A percentile compares a stretch with the other conserved stretches of the same genome.
Evolutionary conservation across 1,284 basidiomycete genomes (phyloP).

Genomic region (Psilocybe mexicana): DNA sequence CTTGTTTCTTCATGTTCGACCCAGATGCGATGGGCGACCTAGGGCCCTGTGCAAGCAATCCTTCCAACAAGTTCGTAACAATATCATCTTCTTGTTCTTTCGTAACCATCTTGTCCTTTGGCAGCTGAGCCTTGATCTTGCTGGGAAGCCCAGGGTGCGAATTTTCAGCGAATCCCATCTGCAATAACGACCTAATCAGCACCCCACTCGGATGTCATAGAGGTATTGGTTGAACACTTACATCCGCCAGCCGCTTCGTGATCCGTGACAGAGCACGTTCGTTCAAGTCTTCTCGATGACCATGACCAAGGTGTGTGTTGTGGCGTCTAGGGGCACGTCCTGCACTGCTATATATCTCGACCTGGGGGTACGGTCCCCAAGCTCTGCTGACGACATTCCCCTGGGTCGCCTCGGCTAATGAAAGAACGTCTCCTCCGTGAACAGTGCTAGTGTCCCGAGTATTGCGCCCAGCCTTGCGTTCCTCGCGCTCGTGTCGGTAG

Average conservation of each 20-base stretch:
- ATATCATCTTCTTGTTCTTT: constrained; percentile 63
- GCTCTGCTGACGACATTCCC: constrained; percentile 56
- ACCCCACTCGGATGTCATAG: not conserved
- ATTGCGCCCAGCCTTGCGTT: constrained; percentile 38
- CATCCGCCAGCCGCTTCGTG: constrained; percentile 52
- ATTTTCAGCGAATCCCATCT: constrained; percentile 74
- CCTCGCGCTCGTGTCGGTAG: constrained; percentile 59
- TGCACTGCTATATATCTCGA: constrained; percentile 55
- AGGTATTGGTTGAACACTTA: constrained; percentile 29
- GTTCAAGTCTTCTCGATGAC: constrained; percentile 33
- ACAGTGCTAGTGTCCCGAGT: not conserved
- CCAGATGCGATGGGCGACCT: constrained; percentile 38
- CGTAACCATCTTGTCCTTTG: constrained; percentile 37
- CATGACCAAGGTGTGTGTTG: constrained; percentile 41
- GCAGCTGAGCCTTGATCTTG: constrained; percentile 55
- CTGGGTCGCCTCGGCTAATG: not conserved
- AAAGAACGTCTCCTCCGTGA: not conserved
- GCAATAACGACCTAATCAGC: constrained; percentile 13
- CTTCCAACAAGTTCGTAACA: constrained; percentile 64
- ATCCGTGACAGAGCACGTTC: constrained; percentile 45
- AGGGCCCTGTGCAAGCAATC: constrained; percentile 45
- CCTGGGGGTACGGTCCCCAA: constrained; percentile 55
- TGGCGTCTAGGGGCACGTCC: constrained; percentile 32
- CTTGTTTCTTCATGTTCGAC: constrained; percentile 27
- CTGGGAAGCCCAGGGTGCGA: constrained; percentile 51